A percentile compares a stretch with the other conserved stretches of the same genome.
Conservation (phyloP, 441 rosid species). For the Kokia cookei region DNA sequence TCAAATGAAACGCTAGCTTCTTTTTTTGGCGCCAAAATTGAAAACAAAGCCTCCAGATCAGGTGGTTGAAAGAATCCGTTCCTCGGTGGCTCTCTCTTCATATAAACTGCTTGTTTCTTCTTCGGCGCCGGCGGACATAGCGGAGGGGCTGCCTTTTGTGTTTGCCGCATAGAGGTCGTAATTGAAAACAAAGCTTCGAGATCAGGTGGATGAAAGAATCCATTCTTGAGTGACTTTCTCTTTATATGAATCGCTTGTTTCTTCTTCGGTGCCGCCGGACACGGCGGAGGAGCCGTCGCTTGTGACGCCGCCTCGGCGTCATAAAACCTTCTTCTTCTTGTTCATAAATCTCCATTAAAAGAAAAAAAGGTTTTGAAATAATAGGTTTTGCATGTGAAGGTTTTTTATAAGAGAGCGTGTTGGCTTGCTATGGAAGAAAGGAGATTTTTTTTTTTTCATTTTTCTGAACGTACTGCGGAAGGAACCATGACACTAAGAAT, state of each 20-base stretch:
- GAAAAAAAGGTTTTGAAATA: background rate
- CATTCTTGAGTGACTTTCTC: slow-evolving; percentile 45
- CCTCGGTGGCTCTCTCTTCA: slow-evolving; percentile 38
- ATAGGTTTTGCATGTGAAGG: too few species aligned
- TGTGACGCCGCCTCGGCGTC: slow-evolving; percentile 50
- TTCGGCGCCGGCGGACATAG: slow-evolving; percentile 64
- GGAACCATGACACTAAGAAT: background rate
- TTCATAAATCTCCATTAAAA: slow-evolving; percentile 1
- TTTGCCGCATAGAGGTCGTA: background rate
- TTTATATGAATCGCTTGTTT: slow-evolving; percentile 19
- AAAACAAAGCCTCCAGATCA: slow-evolving; percentile 59
- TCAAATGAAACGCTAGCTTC: slow-evolving; percentile 13
- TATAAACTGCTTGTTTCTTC: slow-evolving; percentile 36
- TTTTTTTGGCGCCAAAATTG: slow-evolving; percentile 18
- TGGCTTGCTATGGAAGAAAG: slow-evolving; percentile 27
- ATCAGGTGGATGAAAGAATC: slow-evolving; percentile 71
- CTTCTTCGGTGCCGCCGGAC: slow-evolving; percentile 75
- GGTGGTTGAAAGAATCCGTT: slow-evolving; percentile 69
- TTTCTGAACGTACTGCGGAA: slow-evolving; percentile 28
- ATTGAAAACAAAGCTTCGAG: slow-evolving; percentile 48
- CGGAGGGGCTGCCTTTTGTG: slow-evolving; percentile 30
- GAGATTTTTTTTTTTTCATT: background rate
- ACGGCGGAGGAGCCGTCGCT: slow-evolving; percentile 31
- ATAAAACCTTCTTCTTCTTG: slow-evolving; percentile 38
- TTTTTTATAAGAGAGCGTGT: background rate